phyloP scores from a whole-genome alignment of 2,329 filamentous ascomycete species.

The Hypoxylon sp. region DNA sequence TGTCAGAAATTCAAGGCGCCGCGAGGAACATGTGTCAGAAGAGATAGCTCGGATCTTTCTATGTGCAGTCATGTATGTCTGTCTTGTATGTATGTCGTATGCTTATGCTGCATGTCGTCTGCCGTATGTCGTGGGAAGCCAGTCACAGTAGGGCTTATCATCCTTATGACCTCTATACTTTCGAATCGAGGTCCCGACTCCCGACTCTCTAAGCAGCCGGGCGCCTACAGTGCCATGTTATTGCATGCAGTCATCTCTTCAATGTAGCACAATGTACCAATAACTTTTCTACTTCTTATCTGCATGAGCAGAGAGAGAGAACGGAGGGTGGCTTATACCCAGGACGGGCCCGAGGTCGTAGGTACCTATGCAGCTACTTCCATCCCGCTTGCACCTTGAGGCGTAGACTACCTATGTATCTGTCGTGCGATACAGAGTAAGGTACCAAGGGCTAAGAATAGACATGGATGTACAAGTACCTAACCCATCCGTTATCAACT shows the following conservation, averaged over 20 bases:
- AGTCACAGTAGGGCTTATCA: conserved; percentile 30
- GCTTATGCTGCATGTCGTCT: background rate
- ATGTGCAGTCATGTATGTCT: background rate
- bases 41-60: conserved; percentile 19
- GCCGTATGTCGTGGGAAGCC: conserved; percentile 15
- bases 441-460: conserved; percentile 36
- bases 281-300: conserved; percentile 26
- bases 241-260: conserved; percentile 40
- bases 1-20: conserved; percentile 28
- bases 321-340: conserved; percentile 24
- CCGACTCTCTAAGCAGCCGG: conserved; percentile 25
- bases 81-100: too few species aligned
- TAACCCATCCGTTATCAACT: conserved; percentile 24
- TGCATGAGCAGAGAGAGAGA: conserved; percentile 2
- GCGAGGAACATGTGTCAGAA: conserved; percentile 16
- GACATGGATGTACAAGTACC: conserved; percentile 24
- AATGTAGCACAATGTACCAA: conserved; percentile 25
- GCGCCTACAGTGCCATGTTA: conserved; percentile 24
- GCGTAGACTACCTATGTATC: too few species aligned
- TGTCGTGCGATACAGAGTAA: conserved; percentile 27
- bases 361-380: conserved; percentile 17
- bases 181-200: conserved; percentile 23
- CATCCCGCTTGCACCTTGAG: conserved; percentile 19
- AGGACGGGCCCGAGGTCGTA: conserved; percentile 23
- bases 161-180: conserved; percentile 34